A percentile compares a stretch with the other conserved stretches of the same genome.
phyloP scores from a whole-genome alignment of 1,284 basidiomycete species.

The Microbotryum violaceum region DNA sequence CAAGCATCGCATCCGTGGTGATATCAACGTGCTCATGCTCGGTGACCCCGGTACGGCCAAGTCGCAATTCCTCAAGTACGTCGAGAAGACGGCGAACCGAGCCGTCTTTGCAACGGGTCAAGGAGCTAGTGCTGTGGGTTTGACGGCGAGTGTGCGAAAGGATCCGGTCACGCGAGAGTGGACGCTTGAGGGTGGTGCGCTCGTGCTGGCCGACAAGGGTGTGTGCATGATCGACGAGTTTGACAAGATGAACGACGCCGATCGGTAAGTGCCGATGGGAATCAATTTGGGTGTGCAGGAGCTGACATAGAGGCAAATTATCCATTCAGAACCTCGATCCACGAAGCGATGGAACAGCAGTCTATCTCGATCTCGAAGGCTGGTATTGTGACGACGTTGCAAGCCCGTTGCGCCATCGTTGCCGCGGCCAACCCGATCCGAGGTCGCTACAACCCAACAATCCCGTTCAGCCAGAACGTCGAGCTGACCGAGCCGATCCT shows the following conservation, averaged over 20 bases:
- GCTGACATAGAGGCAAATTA: not conserved
- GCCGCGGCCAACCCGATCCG: conserved; percentile 97
- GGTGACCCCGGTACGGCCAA: conserved; percentile 98
- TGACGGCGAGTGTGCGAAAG: conserved; percentile 95
- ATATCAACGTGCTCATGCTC: conserved; percentile 91
- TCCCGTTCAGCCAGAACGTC: conserved; percentile 96
- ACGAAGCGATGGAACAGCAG: conserved; percentile 99
- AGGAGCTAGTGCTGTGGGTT: conserved; percentile 93
- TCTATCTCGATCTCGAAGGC: conserved; percentile 99
- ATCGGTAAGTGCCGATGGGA: conserved; percentile 31
- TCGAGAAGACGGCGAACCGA: conserved; percentile 94
- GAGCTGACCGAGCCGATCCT: conserved; percentile 97
- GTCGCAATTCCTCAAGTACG: conserved; percentile 98
- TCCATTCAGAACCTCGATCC: conserved; percentile 74
- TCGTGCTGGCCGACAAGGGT: conserved; percentile 98
- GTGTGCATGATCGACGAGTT: conserved; percentile 98
- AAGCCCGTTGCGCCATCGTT: conserved; percentile 93
- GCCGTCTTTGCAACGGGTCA: conserved; percentile 99
- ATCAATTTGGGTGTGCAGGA: not conserved
- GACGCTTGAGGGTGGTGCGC: conserved; percentile 95
- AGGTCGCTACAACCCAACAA: conserved; percentile 92
- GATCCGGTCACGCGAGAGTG: conserved; percentile 96
- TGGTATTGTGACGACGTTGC: conserved; percentile 92
- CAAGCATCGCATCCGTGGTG: conserved; percentile 92
- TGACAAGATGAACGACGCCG: conserved; percentile 99